Percentiles rank a stretch among this genome's conserved stretches.
Evolutionary conservation across 768 basidiomycete genomes (phyloP).

Genomic region (Xerocomellus dryophilus): DNA sequence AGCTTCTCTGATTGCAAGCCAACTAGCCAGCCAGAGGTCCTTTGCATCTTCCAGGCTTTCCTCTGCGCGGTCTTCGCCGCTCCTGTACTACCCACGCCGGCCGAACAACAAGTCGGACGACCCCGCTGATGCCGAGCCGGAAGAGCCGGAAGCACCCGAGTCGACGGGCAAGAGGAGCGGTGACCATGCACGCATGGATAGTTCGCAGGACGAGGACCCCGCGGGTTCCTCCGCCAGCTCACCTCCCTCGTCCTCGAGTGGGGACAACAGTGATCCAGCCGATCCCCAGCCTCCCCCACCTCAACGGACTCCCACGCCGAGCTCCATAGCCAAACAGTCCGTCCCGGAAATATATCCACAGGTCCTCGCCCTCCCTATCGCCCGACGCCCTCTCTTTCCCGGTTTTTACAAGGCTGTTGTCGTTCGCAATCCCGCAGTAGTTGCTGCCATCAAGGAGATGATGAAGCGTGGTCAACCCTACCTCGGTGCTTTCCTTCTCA

Average conservation of each 20-base stretch:
- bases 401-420: conserved; percentile 99
- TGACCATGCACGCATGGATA: conserved; percentile 22
- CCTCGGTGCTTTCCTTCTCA: conserved; percentile 93
- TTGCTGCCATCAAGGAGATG: conserved; percentile 93
- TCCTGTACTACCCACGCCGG: conserved; percentile 38
- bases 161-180: conserved; percentile 12
- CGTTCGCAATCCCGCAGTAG: conserved; percentile 84
- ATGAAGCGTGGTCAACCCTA: conserved; percentile 97
- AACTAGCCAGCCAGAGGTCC: conserved; percentile 16
- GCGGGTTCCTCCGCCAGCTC: conserved; percentile 33
- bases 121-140: conserved; percentile 22
- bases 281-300: conserved; percentile 42
- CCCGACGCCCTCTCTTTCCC: conserved; percentile 91
- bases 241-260: conserved; percentile 40
- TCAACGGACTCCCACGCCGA: conserved; percentile 35
- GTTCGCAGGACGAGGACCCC: conserved; percentile 32
- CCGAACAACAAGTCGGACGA: conserved; percentile 35
- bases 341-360: conserved; percentile 92
- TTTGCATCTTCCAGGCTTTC: conserved; percentile 27
- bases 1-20: conserved; percentile 5
- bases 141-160: conserved; percentile 27
- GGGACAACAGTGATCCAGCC: conserved; percentile 36
- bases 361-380: conserved; percentile 92
- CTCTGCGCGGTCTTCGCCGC: conserved; percentile 31
- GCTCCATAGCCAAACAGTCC: conserved; percentile 77